phyloP scores from a whole-genome alignment of 208 protist genomes.

The Leptomonas pyrrhocoris region DNA sequence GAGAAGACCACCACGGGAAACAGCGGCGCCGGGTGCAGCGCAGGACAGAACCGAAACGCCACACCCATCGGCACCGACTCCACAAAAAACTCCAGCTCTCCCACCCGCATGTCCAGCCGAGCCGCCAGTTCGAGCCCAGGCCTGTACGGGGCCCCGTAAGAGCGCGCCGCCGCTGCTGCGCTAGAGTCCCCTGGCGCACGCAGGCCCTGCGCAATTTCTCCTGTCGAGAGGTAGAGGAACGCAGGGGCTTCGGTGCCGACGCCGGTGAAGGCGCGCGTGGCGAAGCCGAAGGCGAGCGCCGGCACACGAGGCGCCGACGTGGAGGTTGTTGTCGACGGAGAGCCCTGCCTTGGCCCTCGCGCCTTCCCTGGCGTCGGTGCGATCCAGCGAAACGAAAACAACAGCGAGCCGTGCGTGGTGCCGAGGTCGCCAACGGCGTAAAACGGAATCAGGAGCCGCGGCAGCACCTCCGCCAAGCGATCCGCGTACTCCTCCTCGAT shows the following conservation, averaged over 20 bases:
- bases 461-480: conserved; percentile 3
- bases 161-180: conserved; percentile 12
- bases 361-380: neutral
- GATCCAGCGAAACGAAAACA: conserved; percentile 37
- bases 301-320: conserved; percentile 1
- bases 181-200: neutral
- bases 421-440: conserved; percentile 57
- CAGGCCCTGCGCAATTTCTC: conserved; percentile 37
- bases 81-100: conserved; percentile 55
- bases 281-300: conserved; percentile 30
- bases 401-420: conserved; percentile 34
- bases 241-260: conserved; percentile 28
- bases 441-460: conserved; percentile 48
- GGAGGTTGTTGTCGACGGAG: neutral
- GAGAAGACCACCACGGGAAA: conserved; percentile 64
- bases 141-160: conserved; percentile 52
- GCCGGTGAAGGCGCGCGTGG: conserved; percentile 33
- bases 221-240: conserved; percentile 58
- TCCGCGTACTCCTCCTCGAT: conserved; percentile 37
- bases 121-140: conserved; percentile 52
- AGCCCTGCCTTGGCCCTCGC: neutral
- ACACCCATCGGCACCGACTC: conserved; percentile 52
- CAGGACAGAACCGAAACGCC: conserved; percentile 58
- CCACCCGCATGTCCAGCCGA: conserved; percentile 43
- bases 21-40: conserved; percentile 49